Conservation (phyloP, 2,329 filamentous ascomycete genomes). For the Apiospora rasikravindrae region DNA sequence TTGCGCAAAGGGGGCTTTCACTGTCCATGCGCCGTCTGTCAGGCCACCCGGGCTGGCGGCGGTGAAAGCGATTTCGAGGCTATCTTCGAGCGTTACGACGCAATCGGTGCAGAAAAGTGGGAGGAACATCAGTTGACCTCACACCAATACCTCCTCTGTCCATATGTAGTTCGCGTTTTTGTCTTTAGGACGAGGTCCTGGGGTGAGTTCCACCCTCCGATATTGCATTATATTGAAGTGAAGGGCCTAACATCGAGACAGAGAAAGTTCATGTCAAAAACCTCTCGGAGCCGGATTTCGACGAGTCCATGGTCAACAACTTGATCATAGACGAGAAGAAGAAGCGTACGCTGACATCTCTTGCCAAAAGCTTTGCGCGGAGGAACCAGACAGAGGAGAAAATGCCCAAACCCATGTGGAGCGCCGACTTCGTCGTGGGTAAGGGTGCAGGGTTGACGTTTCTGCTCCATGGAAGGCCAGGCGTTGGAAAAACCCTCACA, state of each 20-base stretch:
- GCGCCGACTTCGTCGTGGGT: slow-evolving; percentile 51
- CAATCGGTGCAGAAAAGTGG: neutral
- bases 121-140: neutral
- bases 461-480: slow-evolving; percentile 57
- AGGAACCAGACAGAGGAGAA: neutral
- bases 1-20: neutral
- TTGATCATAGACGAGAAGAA: neutral
- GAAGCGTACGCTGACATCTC: neutral
- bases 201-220: slow-evolving; percentile 23
- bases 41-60: too few relatives aligned
- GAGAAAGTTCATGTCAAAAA: neutral
- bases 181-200: slow-evolving; percentile 31
- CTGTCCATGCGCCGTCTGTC: neutral
- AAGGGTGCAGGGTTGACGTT: slow-evolving; percentile 57
- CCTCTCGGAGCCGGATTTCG: neutral
- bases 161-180: slow-evolving; percentile 23
- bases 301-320: neutral
- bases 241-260: neutral
- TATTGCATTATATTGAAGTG: neutral
- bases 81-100: neutral
- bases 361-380: neutral
- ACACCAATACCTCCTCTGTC: slow-evolving; percentile 30
- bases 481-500: slow-evolving; percentile 44
- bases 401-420: neutral
- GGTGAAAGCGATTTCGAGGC: neutral